A percentile compares a stretch with the other conserved stretches of the same genome.
Conservation (phyloP, 768 basidiomycete species). For the Lactarius evosmus region DNA sequence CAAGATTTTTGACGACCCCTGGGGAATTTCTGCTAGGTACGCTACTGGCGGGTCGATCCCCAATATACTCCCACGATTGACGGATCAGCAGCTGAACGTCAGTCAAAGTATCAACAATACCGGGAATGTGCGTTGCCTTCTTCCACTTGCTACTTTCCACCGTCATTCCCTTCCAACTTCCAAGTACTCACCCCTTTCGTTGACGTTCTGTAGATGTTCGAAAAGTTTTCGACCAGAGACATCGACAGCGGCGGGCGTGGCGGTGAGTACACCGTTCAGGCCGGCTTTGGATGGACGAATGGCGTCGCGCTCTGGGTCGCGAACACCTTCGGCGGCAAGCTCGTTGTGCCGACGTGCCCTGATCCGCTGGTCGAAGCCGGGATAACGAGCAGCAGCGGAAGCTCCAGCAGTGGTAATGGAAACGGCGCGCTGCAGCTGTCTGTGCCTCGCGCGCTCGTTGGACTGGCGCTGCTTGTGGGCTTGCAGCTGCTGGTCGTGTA, state of each 20-base stretch:
- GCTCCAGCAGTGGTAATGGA: not conserved
- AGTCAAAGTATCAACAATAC: slow-evolving; percentile 63
- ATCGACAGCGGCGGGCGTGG: slow-evolving; percentile 76
- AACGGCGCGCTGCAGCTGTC: not conserved
- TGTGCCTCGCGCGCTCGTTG: not conserved
- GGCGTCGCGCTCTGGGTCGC: slow-evolving; percentile 77
- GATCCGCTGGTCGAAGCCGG: slow-evolving; percentile 23
- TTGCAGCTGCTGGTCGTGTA: slow-evolving; percentile 6
- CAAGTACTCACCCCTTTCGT: not conserved
- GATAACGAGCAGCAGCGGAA: no score
- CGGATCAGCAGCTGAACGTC: slow-evolving; percentile 65
- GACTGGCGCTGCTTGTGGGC: not conserved
- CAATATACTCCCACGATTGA: slow-evolving; percentile 62
- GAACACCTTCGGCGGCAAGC: slow-evolving; percentile 55
- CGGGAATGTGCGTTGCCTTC: slow-evolving; percentile 58
- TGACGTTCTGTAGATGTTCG: slow-evolving; percentile 63
- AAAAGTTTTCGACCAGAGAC: slow-evolving; percentile 79
- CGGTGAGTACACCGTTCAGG: slow-evolving; percentile 84
- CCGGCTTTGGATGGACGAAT: slow-evolving; percentile 89
- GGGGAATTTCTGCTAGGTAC: slow-evolving; percentile 45
- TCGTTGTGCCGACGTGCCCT: slow-evolving; percentile 67
- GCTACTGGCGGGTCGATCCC: slow-evolving; percentile 86
- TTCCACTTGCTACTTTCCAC: not conserved
- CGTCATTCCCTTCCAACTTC: not conserved
- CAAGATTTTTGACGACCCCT: not conserved